A percentile compares a stretch with the other conserved stretches of the same genome.
Evolutionary conservation across 1,284 basidiomycete genomes (phyloP).

Genomic region (Sparassis latifolia): DNA sequence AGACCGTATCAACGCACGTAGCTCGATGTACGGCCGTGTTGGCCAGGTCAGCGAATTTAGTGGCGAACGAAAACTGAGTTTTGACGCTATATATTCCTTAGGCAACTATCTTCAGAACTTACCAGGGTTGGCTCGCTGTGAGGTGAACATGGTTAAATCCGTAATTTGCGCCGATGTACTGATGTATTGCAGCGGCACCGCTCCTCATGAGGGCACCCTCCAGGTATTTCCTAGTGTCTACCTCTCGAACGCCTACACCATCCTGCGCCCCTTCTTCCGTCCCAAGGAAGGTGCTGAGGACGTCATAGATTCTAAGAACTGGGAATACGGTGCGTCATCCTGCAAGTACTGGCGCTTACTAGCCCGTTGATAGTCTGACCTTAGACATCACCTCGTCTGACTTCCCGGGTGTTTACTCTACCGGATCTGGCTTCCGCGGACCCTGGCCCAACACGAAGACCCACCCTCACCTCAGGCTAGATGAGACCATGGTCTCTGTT

Average conservation of each 20-base stretch:
- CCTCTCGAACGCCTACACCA: constrained; percentile 73
- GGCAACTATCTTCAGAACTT: constrained; percentile 70
- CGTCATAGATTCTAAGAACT: constrained; percentile 54
- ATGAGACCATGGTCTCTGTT: constrained; percentile 68
- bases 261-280: constrained; percentile 81
- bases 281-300: constrained; percentile 35
- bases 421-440: constrained; percentile 39
- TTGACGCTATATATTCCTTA: constrained; percentile 13
- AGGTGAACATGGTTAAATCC: constrained; percentile 32
- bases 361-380: background rate
- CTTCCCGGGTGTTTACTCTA: constrained; percentile 51
- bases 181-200: constrained; percentile 46
- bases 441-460: constrained; percentile 43
- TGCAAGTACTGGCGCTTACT: background rate
- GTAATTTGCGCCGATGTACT: background rate
- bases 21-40: constrained; percentile 53
- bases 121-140: constrained; percentile 74
- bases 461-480: constrained; percentile 67
- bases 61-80: constrained; percentile 1
- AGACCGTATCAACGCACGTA: constrained; percentile 54
- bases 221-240: constrained; percentile 72
- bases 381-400: constrained; percentile 49
- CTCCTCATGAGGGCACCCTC: constrained; percentile 72
- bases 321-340: constrained; percentile 56
- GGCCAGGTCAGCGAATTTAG: constrained; percentile 36